Conservation (phyloP, 495 filamentous ascomycete genomes). For the Aspergillus sclerotiicarbonarius region DNA sequence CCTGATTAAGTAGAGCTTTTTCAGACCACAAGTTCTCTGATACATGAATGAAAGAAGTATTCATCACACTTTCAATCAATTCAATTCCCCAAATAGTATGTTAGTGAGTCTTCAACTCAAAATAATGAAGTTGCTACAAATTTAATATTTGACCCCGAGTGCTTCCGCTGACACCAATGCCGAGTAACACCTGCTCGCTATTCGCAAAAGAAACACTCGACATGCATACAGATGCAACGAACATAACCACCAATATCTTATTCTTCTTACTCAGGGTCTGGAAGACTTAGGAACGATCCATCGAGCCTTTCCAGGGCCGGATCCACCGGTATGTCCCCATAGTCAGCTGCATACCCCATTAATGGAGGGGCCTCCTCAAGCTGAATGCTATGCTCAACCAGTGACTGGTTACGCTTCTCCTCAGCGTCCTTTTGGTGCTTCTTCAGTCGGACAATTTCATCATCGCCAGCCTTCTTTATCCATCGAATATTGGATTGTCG, state of each 20-base stretch:
- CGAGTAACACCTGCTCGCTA: not conserved
- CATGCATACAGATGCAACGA: not conserved
- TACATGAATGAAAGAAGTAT: not conserved
- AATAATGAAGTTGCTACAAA: not conserved
- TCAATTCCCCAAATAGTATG: not conserved
- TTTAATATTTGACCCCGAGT: not conserved
- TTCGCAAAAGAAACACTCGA: not conserved
- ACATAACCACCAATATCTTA: too few species aligned
- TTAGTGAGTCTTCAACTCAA: not conserved
- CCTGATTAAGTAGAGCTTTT: not conserved
- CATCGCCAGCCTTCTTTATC: constrained; percentile 58
- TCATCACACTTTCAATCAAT: too few species aligned
- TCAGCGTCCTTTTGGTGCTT: constrained; percentile 51
- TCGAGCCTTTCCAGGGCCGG: constrained; percentile 38
- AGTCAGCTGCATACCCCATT: constrained; percentile 19
- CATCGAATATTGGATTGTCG: constrained; percentile 76
- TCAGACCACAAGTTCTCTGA: not conserved
- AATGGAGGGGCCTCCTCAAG: constrained; percentile 24
- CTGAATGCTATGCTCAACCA: constrained; percentile 37
- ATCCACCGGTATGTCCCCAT: constrained; percentile 49
- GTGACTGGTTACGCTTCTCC: constrained; percentile 40
- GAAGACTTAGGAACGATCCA: constrained; percentile 13
- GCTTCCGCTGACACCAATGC: not conserved
- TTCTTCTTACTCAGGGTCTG: constrained; percentile 2
- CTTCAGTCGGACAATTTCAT: constrained; percentile 47